Conservation (phyloP, 1,284 basidiomycete species). For the Ceratobasidium sp. region DNA sequence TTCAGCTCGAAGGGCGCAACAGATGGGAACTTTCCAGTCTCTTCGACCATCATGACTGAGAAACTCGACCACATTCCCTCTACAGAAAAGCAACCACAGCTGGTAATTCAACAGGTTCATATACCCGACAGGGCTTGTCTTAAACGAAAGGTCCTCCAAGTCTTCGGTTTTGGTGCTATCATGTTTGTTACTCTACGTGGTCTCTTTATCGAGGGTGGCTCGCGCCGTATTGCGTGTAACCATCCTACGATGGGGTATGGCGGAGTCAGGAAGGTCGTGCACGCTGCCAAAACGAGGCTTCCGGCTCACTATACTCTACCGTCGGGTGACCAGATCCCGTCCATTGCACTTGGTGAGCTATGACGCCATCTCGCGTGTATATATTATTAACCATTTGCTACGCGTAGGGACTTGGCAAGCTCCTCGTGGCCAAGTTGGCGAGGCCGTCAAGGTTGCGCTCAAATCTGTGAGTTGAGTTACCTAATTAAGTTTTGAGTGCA, state of each 20-base stretch:
- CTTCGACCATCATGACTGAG: conserved; percentile 34
- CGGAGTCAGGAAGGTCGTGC: conserved; percentile 19
- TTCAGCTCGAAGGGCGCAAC: conserved; percentile 12
- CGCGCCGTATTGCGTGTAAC: neutral
- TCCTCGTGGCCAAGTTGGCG: conserved; percentile 43
- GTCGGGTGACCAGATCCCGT: conserved; percentile 44
- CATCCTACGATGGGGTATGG: conserved; percentile 1
- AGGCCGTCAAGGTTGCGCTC: conserved; percentile 39
- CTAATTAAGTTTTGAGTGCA: neutral
- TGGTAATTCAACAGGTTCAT: neutral
- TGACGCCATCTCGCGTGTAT: neutral
- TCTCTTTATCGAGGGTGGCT: neutral
- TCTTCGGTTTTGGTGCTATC: conserved; percentile 11
- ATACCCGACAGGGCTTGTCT: neutral
- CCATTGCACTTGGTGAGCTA: conserved; percentile 43
- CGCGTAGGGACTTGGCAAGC: conserved; percentile 43
- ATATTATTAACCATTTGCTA: neutral
- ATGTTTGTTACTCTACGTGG: conserved; percentile 19
- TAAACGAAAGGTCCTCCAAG: conserved; percentile 1
- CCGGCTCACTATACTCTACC: conserved; percentile 38
- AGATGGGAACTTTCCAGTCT: neutral
- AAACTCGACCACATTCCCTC: conserved; percentile 32
- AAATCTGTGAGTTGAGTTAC: conserved; percentile 12
- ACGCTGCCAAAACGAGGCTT: conserved; percentile 27
- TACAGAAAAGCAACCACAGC: neutral